A percentile compares a stretch with the other conserved stretches of the same genome.
Conservation (phyloP, 148 eudicot species). For the Vaccinium macrocarpon region DNA sequence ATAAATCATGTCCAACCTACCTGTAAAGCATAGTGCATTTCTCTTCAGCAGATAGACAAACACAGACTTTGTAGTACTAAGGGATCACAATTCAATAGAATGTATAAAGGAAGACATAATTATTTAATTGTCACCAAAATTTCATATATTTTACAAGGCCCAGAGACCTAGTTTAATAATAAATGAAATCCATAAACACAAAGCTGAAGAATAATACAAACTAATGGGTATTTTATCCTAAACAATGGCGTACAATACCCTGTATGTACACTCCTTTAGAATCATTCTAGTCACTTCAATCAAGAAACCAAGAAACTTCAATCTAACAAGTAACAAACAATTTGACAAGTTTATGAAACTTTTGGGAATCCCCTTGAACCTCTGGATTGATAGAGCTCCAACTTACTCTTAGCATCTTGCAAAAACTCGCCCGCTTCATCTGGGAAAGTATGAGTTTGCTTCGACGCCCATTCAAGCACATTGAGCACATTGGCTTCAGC, state of each 20-base stretch:
- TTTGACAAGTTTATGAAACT: background rate
- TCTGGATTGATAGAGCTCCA: slow-evolving; percentile 20
- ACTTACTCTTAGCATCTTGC: slow-evolving; percentile 7
- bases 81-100: background rate
- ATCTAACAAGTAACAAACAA: background rate
- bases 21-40: background rate
- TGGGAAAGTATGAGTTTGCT: background rate
- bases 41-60: background rate
- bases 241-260: background rate
- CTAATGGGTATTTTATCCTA: background rate
- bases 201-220: background rate
- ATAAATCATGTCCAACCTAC: background rate
- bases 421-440: background rate
- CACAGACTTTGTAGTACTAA: background rate
- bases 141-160: background rate
- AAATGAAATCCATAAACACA: background rate
- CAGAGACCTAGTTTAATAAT: background rate
- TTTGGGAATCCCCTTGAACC: slow-evolving; percentile 12
- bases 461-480: slow-evolving; percentile 19
- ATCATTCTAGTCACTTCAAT: background rate
- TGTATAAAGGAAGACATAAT: background rate
- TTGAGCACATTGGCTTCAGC: slow-evolving; percentile 15
- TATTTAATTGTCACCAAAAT: background rate
- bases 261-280: slow-evolving; percentile 8
- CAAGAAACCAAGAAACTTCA: background rate